phyloP scores from a whole-genome alignment of 306 rosid genomes.

The Lagenaria siceraria region DNA sequence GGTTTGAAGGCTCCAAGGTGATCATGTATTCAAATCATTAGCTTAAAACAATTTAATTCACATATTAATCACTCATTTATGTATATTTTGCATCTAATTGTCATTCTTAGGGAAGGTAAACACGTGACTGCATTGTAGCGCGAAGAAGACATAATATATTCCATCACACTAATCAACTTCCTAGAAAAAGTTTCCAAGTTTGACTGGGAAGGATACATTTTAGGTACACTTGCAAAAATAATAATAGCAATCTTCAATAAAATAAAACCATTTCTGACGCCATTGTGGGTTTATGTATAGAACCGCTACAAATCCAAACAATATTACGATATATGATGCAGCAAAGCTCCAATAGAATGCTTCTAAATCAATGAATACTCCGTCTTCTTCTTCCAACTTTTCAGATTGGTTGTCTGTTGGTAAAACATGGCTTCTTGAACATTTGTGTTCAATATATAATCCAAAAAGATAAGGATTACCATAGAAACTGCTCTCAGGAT shows the following conservation, averaged over 20 bases:
- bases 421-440: too few relatives aligned
- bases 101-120: not conserved
- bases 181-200: too few relatives aligned
- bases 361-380: not conserved
- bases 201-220: not conserved
- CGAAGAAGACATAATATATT: not conserved
- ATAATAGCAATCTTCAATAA: not conserved
- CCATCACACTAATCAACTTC: too few relatives aligned
- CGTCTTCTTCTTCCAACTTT: too few relatives aligned
- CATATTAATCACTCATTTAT: too few relatives aligned
- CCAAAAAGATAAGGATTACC: too few relatives aligned
- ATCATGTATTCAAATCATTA: too few relatives aligned
- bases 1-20: too few relatives aligned
- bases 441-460: too few relatives aligned
- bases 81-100: not conserved
- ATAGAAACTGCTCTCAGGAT: too few relatives aligned
- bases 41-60: too few relatives aligned
- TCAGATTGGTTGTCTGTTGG: too few relatives aligned
- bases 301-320: not conserved
- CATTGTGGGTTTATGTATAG: not conserved
- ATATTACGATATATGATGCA: not conserved
- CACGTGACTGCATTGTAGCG: not conserved
- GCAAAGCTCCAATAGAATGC: not conserved
- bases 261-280: conserved; percentile 2
- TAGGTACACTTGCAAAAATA: not conserved